Base-by-base conservation (phyloP, 2,329 filamentous ascomycete genomes). In the Phaeophleospora eucalypticola region DNA sequence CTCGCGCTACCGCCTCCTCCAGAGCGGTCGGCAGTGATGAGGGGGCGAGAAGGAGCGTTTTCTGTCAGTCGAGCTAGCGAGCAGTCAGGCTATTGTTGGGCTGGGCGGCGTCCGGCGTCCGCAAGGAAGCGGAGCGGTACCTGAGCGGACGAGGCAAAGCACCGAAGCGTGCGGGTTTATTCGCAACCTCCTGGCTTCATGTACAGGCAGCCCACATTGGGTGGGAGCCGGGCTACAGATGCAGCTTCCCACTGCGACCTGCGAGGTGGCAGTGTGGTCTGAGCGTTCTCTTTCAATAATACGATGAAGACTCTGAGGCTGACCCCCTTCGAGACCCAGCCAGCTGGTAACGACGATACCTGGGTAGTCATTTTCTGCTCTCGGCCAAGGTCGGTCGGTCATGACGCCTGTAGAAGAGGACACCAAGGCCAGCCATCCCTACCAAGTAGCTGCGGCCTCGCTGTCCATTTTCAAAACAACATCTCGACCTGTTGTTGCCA, bases 211-310 rank as follows among this genome's bases (percentile, higher is more conserved):
- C 52, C 68, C 63, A 54, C 53, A 65, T 71, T 65, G 57, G 67
- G 40, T 36, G 68, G 63, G 64, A 66, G 46, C 45, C n/a, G 48
- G 63, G 65, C 65, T 67, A 65, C 65, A 43, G 61, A 68, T 72
- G 70, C 70, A 72, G 68, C 68, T 67, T 67, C 61, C 68, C 68
- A 70, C 69, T 70, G 66, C 66, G 67, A 71, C 67, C 65, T 54
- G 53, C 55, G 56, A 57, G 52, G 52, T 54, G 64, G 57, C 64
- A 63, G 64, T 48, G 65, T 68, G 67, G 69, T 63, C 68, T 71
- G 67, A 71, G 68, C 67, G 66, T 59, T 58, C 58, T 44, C 42
- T 37, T 59, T 65, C 24, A 29, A 29, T 29, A 66, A 70, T 69
- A 66, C 67, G 63, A 58, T 68, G 42, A 54, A 49, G 50, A 48